A percentile compares a stretch with the other conserved stretches of the same genome.
Evolutionary conservation across 176 grass and related monocot genomes (phyloP).

Genomic region (Tillandsia leiboldiana): DNA sequence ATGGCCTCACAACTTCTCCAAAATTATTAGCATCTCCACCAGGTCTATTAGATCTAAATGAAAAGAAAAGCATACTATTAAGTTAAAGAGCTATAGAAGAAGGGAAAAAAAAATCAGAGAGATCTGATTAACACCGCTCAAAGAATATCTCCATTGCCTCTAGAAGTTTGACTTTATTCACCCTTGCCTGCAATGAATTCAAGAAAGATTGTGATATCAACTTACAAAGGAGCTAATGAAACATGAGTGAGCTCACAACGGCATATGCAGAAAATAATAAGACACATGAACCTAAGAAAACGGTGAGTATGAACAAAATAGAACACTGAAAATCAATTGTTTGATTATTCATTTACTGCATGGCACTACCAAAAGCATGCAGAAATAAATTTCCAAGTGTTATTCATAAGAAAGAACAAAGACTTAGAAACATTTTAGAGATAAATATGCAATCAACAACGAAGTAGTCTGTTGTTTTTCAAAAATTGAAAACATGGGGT

Average conservation of each 20-base stretch:
- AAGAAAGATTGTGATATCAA: constrained; percentile 17
- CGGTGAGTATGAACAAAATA: too few relatives aligned
- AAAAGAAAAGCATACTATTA: constrained; percentile 10
- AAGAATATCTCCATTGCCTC: constrained; percentile 92
- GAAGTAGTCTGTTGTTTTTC: neutral
- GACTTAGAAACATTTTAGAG: neutral
- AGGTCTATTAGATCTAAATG: constrained; percentile 60
- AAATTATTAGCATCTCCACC: constrained; percentile 37
- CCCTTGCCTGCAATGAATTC: constrained; percentile 46
- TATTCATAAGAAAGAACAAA: neutral
- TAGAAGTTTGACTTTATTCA: constrained; percentile 75
- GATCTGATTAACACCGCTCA: constrained; percentile 48
- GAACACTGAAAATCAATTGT: too few relatives aligned
- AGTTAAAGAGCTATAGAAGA: constrained; percentile 14
- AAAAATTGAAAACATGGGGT: neutral
- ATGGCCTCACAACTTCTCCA: constrained; percentile 56
- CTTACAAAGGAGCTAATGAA: neutral
- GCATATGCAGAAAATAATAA: too few relatives aligned
- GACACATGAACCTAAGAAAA: too few relatives aligned
- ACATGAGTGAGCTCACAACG: neutral
- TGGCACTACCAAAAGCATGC: neutral
- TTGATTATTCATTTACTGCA: too few relatives aligned
- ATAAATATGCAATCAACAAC: neutral
- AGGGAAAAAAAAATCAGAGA: constrained; percentile 13
- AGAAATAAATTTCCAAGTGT: neutral